Base-by-base conservation (phyloP, 1,284 basidiomycete species). In the Leccinum griseonigrum region DNA sequence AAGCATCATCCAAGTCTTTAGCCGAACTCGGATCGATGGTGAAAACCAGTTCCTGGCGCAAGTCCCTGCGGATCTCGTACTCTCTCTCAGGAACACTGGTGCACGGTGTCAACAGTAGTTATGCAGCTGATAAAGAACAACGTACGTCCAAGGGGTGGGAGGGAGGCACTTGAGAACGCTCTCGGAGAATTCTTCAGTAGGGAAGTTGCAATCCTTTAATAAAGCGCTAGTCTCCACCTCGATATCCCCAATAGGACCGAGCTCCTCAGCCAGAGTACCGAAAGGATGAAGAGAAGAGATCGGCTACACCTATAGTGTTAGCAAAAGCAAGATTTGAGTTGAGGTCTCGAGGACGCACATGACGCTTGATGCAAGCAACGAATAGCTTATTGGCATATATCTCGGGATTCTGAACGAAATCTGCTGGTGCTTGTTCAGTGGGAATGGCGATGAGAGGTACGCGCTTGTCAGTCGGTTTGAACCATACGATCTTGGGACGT, bases 401-500 rank as follows among this genome's bases (percentile, higher is more conserved):
- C 64, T 97, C 96, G 7, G 95, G 90, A 74, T 95, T 95, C 74
- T 95, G 93, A 64, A 99, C 90, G 72, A 99, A 99, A 77, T 98
- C 97, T 13, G 84, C 84, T 4, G 97, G 97, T 0, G 97, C 97
- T 78, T 99, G 97, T 73, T 99, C 97, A 14, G 95, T 97, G n/a
- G 97, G 97, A 68, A 99, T 99, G 59, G 97, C 97, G 71, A 99
- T 98, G 52, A 99, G 84, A 57, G 97, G 97, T 5, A 99, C 97
- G 65, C 97, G 92, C 80, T 99, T 99, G 83, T 98, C 96, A 40
- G 97, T 98, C 2, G 97, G 97, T 78, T 98, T 97, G 85, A 99
- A 98, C 97, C 97, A 99, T 58, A 99, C 95, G 69, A 99, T 99
- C 84, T 98, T 99, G 67, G 97, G 97, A 51, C 96, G 90, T 76